phyloP scores from a whole-genome alignment of 768 basidiomycete species.

The Auricularia auricula-judae region DNA sequence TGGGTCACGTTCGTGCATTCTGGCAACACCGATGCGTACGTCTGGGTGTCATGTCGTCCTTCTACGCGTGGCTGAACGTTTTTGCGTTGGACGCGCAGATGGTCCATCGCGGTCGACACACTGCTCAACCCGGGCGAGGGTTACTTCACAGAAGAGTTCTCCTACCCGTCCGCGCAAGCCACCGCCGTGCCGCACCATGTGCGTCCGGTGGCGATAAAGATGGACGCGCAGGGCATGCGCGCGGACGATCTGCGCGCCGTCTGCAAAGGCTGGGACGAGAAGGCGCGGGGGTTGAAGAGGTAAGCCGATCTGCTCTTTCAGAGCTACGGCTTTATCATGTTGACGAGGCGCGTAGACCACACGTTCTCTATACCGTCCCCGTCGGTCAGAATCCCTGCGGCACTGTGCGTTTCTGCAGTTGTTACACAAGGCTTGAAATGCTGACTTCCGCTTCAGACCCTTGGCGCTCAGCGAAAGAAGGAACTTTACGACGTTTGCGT shows the following conservation, averaged over 20 bases:
- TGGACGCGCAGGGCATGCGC: conserved; percentile 67
- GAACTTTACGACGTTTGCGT: conserved; percentile 72
- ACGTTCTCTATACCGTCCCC: conserved; percentile 63
- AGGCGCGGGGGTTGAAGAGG: conserved; percentile 43
- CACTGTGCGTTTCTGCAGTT: conserved; percentile 32
- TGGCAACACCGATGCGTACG: conserved; percentile 63
- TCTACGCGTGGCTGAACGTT: neutral
- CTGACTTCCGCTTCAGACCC: conserved; percentile 31
- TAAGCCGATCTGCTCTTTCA: conserved; percentile 16
- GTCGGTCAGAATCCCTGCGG: conserved; percentile 81
- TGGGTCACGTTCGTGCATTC: conserved; percentile 45
- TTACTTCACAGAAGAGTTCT: conserved; percentile 56
- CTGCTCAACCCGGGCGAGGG: conserved; percentile 58
- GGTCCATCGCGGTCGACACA: conserved; percentile 46
- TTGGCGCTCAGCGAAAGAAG: conserved; percentile 53
- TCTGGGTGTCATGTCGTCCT: neutral
- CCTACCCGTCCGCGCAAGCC: conserved; percentile 52
- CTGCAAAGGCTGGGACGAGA: conserved; percentile 56
- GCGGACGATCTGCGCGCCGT: conserved; percentile 47
- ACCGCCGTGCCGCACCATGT: conserved; percentile 29
- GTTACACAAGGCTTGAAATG: neutral
- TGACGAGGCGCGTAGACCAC: conserved; percentile 33
- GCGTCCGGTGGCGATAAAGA: conserved; percentile 41
- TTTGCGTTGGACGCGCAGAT: conserved; percentile 16
- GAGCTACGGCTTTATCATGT: neutral